These are phyloP conservation scores for Aspergillus egyptiacus DNA, from an alignment of 495 filamentous ascomycete species.

Conservation along the genomic window DNA sequence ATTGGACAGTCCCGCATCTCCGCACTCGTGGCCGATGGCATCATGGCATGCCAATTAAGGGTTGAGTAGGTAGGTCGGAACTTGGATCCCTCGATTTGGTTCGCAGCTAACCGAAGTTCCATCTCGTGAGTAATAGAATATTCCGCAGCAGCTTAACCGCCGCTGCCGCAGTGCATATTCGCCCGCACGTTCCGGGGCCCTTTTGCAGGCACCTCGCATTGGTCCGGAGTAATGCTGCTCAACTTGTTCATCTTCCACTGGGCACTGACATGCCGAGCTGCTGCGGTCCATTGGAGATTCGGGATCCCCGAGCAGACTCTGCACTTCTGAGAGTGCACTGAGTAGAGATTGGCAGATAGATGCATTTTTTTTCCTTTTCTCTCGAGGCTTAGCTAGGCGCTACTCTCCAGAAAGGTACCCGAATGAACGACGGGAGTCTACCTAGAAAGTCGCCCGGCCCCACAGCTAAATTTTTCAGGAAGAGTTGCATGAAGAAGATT, in stretches of 20 bases:
- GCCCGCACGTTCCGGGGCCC: neutral
- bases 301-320: neutral
- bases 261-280: too few species aligned
- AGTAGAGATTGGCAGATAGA: slow-evolving; percentile 6
- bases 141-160: slow-evolving; percentile 8
- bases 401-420: too few species aligned
- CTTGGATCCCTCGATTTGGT: slow-evolving; percentile 16
- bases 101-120: neutral
- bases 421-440: neutral
- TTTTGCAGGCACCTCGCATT: slow-evolving; percentile 2
- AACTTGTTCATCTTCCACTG: too few species aligned
- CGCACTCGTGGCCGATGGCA: neutral
- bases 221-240: too few species aligned
- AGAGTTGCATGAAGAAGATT: too few species aligned
- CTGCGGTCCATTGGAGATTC: neutral
- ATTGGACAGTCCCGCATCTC: slow-evolving; percentile 7
- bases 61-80: slow-evolving; percentile 2
- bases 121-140: neutral
- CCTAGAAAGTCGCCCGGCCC: neutral
- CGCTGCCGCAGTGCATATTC: slow-evolving; percentile 16
- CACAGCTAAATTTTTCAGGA: neutral
- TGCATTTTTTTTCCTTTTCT: slow-evolving; percentile 2
- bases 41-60: slow-evolving; percentile 3
- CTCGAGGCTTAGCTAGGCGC: too few species aligned
- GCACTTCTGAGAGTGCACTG: slow-evolving; percentile 5